These are phyloP conservation scores for Fraxinus quadrangulata DNA, from an alignment of 257 asterid genomes.

Conservation along the genomic window DNA sequence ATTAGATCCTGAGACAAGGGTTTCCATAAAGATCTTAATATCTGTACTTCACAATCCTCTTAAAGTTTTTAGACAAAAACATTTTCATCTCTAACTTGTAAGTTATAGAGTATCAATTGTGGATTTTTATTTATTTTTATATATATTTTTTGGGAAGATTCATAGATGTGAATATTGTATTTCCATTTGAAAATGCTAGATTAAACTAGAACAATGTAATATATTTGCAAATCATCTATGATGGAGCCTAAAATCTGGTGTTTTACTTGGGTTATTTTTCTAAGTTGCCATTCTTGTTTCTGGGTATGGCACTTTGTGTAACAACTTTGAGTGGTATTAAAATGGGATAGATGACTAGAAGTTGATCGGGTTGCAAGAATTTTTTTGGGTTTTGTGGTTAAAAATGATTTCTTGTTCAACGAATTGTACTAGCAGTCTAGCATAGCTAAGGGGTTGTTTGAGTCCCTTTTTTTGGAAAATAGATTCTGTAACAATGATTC, in stretches of 20 bases:
- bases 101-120: neutral
- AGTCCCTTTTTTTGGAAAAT: too few relatives aligned
- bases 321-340: neutral
- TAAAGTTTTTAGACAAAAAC: too few relatives aligned
- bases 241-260: too few relatives aligned
- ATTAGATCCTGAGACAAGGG: neutral
- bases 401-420: neutral
- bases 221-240: too few relatives aligned
- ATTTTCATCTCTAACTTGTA: neutral
- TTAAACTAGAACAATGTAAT: neutral
- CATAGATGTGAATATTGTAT: neutral
- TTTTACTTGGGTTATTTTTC: neutral
- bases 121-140: too few relatives aligned
- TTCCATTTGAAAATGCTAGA: neutral
- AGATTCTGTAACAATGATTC: too few relatives aligned
- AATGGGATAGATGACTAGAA: neutral
- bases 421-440: neutral
- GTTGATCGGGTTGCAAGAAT: neutral
- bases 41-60: neutral
- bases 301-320: neutral
- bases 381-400: neutral
- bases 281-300: neutral
- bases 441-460: neutral
- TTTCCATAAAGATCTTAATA: neutral
- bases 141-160: neutral